These are phyloP conservation scores for Quercus cerris DNA, from an alignment of 306 rosid species.

Conservation along the genomic window DNA sequence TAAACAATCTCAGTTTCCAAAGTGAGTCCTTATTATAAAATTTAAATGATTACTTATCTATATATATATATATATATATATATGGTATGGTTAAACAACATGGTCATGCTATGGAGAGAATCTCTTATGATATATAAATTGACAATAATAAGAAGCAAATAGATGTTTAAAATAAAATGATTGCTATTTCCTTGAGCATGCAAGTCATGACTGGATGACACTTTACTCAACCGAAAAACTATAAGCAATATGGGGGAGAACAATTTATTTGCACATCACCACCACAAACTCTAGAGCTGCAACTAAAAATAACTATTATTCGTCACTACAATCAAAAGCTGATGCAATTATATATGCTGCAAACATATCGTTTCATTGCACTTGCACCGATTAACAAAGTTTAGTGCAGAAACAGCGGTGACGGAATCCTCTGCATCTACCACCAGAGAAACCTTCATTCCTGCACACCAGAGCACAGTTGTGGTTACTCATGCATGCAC, in stretches of 20 bases:
- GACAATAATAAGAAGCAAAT: neutral
- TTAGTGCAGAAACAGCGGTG: slow-evolving; percentile 50
- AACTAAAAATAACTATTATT: neutral
- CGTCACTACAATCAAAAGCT: neutral
- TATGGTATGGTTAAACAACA: no score
- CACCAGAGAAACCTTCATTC: slow-evolving; percentile 50
- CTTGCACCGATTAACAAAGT: slow-evolving; percentile 10
- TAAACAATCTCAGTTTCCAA: no score
- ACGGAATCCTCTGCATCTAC: slow-evolving; percentile 42
- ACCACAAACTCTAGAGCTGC: neutral
- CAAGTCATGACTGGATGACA: neutral
- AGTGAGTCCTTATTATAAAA: no score
- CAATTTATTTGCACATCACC: neutral
- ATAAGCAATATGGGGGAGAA: neutral
- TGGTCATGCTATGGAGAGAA: no score
- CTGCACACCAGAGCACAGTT: slow-evolving; percentile 44
- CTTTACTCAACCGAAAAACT: no score
- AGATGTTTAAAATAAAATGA: neutral
- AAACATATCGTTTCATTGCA: neutral
- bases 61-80: no score
- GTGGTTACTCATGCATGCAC: slow-evolving; percentile 23
- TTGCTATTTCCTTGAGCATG: neutral
- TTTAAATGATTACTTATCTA: no score
- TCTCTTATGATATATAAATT: neutral
- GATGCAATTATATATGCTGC: neutral